Conservation (phyloP, 1,284 basidiomycete species). For the Takashimella koratensis region DNA sequence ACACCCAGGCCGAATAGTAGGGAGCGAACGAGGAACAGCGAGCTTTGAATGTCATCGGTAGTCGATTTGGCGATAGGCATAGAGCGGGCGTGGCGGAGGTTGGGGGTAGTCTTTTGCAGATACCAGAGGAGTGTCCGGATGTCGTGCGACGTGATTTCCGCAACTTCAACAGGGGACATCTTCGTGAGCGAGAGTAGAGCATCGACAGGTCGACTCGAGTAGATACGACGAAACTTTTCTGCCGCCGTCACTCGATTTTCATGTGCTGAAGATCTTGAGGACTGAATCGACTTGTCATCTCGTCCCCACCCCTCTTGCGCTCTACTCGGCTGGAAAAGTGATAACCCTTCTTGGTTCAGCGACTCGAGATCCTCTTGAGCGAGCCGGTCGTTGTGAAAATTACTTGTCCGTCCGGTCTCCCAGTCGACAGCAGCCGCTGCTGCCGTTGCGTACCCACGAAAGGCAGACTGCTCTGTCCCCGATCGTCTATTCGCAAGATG, state of each 20-base stretch:
- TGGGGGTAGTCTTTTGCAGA: background rate
- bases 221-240: conserved; percentile 9
- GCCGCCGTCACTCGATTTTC: conserved; percentile 5
- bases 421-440: background rate
- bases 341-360: too few species aligned
- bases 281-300: too few species aligned
- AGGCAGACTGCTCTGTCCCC: too few species aligned
- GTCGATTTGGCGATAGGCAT: background rate
- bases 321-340: too few species aligned
- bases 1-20: conserved; percentile 10
- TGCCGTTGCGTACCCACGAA: background rate
- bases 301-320: too few species aligned
- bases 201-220: conserved; percentile 5
- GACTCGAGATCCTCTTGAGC: too few species aligned
- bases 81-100: background rate
- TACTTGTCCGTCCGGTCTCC: too few species aligned
- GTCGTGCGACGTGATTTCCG: conserved; percentile 8
- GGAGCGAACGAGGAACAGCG: background rate
- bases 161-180: background rate
- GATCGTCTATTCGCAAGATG: too few species aligned
- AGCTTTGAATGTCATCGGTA: background rate
- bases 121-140: conserved; percentile 8
- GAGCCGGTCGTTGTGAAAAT: too few species aligned
- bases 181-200: conserved; percentile 8
- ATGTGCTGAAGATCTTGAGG: too few species aligned